These are phyloP conservation scores for Fonsecaea monophora DNA, from an alignment of 2,329 filamentous ascomycete species.

Conservation along the genomic window DNA sequence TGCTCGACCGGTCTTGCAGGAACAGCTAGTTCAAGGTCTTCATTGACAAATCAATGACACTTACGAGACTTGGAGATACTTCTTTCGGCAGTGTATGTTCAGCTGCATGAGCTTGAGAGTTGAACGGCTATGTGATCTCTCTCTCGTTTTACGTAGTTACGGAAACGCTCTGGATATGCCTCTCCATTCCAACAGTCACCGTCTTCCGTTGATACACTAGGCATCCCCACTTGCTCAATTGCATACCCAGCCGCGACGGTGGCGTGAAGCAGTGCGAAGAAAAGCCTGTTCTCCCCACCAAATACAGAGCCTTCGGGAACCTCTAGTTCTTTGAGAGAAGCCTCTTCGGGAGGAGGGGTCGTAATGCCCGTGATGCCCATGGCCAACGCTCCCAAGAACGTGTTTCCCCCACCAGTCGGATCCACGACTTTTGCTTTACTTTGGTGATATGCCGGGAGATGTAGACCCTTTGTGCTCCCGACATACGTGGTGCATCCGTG, in stretches of 20 bases:
- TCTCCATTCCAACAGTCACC: slow-evolving; percentile 53
- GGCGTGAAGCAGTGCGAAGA: slow-evolving; percentile 78
- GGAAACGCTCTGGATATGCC: slow-evolving; percentile 33
- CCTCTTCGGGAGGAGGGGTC: slow-evolving; percentile 29
- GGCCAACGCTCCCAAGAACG: slow-evolving; percentile 69
- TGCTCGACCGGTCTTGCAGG: neutral
- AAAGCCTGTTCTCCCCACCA: slow-evolving; percentile 50
- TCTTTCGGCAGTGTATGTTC: neutral
- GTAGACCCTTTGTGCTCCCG: slow-evolving; percentile 51
- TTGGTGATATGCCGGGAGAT: slow-evolving; percentile 79
- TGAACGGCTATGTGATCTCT: slow-evolving; percentile 15
- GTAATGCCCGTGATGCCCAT: slow-evolving; percentile 57
- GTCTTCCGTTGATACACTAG: slow-evolving; percentile 50
- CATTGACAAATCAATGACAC: neutral
- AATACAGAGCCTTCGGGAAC: neutral
- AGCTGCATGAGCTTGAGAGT: slow-evolving; percentile 4
- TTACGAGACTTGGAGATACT: neutral
- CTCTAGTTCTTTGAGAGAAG: slow-evolving; percentile 43
- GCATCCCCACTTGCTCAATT: slow-evolving; percentile 92
- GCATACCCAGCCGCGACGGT: slow-evolving; percentile 87
- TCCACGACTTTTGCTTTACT: slow-evolving; percentile 69
- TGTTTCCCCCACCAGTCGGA: slow-evolving; percentile 92
- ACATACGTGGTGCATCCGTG: slow-evolving; percentile 62
- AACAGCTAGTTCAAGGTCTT: neutral
- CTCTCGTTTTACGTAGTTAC: slow-evolving; percentile 35